Percentiles rank a stretch among this genome's conserved stretches.
Evolutionary conservation across 805 yeast genomes (phyloP).

Genomic region (Yamadazyma nakazawae): DNA sequence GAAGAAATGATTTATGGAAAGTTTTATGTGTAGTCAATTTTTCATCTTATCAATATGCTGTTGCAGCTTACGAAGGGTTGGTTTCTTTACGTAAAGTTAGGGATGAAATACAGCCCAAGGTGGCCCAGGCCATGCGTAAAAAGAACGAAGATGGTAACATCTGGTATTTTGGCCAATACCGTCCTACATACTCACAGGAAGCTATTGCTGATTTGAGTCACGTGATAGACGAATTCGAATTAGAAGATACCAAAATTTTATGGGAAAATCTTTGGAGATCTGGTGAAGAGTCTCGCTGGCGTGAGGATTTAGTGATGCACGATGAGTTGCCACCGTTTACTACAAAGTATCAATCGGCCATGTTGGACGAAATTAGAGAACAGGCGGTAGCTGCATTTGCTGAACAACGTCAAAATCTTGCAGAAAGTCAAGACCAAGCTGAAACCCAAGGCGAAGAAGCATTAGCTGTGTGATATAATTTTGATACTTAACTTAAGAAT

Average conservation of each 20-base stretch:
- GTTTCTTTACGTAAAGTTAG: constrained; percentile 72
- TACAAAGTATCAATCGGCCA: constrained; percentile 64
- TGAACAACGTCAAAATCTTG: not conserved
- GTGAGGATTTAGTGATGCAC: constrained; percentile 54
- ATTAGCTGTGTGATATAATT: not conserved
- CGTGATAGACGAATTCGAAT: constrained; percentile 61
- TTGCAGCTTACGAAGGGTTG: constrained; percentile 69
- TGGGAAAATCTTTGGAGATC: constrained; percentile 91
- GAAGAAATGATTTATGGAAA: constrained; percentile 87
- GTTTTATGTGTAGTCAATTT: constrained; percentile 81
- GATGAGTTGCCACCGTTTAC: constrained; percentile 52
- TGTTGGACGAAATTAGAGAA: constrained; percentile 57
- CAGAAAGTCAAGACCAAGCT: not conserved
- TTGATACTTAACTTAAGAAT: too few relatives aligned
- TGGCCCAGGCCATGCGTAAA: constrained; percentile 66
- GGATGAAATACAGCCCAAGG: constrained; percentile 55
- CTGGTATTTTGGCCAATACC: constrained; percentile 83
- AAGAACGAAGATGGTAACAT: constrained; percentile 73
- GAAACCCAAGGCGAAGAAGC: not conserved
- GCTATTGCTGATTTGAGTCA: constrained; percentile 80
- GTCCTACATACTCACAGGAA: constrained; percentile 89
- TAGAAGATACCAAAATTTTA: constrained; percentile 48
- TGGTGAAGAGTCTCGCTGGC: constrained; percentile 79
- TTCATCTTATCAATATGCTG: constrained; percentile 57
- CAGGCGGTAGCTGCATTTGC: constrained; percentile 36